These are phyloP conservation scores for Solanum dulcamara DNA, from an alignment of 257 asterid genomes.

Conservation along the genomic window DNA sequence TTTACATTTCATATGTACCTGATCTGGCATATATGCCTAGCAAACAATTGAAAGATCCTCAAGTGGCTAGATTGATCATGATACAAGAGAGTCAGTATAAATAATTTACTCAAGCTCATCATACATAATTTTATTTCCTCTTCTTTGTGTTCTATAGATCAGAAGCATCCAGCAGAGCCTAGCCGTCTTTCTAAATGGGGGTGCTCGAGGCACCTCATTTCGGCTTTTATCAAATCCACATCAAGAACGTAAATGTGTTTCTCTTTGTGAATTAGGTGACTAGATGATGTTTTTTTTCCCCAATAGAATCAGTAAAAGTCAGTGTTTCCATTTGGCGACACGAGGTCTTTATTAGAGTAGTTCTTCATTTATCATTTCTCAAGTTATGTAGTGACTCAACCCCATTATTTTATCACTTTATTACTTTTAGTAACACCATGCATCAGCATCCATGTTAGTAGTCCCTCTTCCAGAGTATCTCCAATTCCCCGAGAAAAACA, in stretches of 20 bases:
- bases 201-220: no score
- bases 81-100: no score
- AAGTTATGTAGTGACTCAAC: neutral
- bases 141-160: neutral
- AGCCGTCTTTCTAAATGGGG: no score
- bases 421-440: neutral
- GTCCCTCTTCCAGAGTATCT: neutral
- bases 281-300: neutral
- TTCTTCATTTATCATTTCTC: neutral
- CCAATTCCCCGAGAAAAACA: neutral
- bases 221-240: neutral
- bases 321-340: neutral
- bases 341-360: neutral
- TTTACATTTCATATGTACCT: neutral
- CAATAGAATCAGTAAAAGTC: neutral
- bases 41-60: neutral
- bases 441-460: neutral
- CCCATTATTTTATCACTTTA: neutral
- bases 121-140: neutral
- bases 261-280: neutral
- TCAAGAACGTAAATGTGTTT: neutral
- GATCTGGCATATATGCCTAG: neutral
- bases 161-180: neutral
- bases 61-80: neutral
- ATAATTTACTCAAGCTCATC: neutral